Evolutionary conservation across 495 filamentous ascomycete species (phyloP).

Genomic region (Xylaria cubensis): DNA sequence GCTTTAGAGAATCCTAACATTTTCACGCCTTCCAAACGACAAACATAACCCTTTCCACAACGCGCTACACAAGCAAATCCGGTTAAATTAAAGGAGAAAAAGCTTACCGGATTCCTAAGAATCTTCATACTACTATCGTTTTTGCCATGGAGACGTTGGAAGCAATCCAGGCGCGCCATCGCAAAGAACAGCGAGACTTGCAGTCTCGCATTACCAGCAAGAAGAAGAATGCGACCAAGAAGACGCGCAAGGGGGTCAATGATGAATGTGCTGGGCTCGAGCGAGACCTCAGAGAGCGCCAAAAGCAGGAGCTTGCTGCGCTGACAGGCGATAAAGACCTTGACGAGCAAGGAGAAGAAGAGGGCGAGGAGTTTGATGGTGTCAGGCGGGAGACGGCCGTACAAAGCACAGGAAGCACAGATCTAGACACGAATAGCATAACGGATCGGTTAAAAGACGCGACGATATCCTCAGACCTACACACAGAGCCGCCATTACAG

Average conservation of each 20-base stretch:
- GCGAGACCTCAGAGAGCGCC: conserved; percentile 68
- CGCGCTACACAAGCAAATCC: neutral
- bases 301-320: conserved; percentile 68
- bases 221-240: conserved; percentile 95
- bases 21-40: neutral
- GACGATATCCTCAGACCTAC: conserved; percentile 25
- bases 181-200: conserved; percentile 87
- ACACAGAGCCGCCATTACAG: conserved; percentile 26
- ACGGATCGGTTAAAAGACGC: conserved; percentile 29
- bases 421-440: conserved; percentile 29
- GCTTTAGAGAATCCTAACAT: neutral
- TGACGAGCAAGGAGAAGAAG: conserved; percentile 30
- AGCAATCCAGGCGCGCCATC: conserved; percentile 76
- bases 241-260: conserved; percentile 88
- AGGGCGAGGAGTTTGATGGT: conserved; percentile 29
- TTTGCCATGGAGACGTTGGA: conserved; percentile 63
- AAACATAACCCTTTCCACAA: neutral
- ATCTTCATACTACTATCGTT: neutral
- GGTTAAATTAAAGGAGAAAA: neutral
- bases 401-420: conserved; percentile 23
- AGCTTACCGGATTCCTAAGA: too few species aligned
- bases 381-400: conserved; percentile 3
- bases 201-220: conserved; percentile 86
- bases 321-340: conserved; percentile 53
- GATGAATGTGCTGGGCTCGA: conserved; percentile 82